Conservation (phyloP, 73 alveolate genomes). For the Durusdinium trenchii region DNA sequence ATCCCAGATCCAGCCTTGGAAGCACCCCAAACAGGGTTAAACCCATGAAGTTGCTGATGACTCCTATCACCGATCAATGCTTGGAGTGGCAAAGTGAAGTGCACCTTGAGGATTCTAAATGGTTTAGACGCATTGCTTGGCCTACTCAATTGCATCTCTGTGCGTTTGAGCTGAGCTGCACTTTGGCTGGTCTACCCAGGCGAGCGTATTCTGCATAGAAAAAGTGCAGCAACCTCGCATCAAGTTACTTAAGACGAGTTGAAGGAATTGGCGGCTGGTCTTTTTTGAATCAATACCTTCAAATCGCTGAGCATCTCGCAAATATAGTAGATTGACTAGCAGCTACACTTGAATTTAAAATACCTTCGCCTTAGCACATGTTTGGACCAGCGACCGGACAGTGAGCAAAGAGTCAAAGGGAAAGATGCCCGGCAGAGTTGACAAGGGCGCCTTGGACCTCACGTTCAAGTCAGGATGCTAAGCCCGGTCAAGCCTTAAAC, state of each 20-base stretch:
- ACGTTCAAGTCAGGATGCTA: too few relatives aligned
- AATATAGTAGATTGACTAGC: neutral
- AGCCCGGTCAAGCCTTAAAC: too few relatives aligned
- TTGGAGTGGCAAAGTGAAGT: too few relatives aligned
- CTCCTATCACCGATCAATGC: too few relatives aligned
- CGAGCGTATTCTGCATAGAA: slow-evolving; percentile 63
- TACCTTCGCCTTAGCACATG: neutral
- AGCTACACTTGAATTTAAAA: neutral
- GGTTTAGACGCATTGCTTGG: too few relatives aligned
- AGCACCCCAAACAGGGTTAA: too few relatives aligned
- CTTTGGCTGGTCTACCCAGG: slow-evolving; percentile 62
- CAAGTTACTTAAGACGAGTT: neutral
- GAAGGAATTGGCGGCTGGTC: neutral
- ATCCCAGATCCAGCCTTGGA: slow-evolving; percentile 71
- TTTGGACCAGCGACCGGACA: slow-evolving; percentile 3
- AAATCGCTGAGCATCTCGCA: neutral
- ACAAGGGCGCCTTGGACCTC: neutral
- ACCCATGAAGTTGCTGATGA: too few relatives aligned
- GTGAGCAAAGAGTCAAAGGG: slow-evolving; percentile 41
- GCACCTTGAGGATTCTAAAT: too few relatives aligned
- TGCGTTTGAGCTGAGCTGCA: neutral
- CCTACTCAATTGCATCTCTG: too few relatives aligned
- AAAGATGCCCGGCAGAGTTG: slow-evolving; percentile 37
- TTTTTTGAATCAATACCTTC: neutral
- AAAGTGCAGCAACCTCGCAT: slow-evolving; percentile 56